Percentiles rank a stretch among this genome's conserved stretches.
phyloP scores from a whole-genome alignment of 2,329 filamentous ascomycete species.

The Scleromitrula shiraiana region DNA sequence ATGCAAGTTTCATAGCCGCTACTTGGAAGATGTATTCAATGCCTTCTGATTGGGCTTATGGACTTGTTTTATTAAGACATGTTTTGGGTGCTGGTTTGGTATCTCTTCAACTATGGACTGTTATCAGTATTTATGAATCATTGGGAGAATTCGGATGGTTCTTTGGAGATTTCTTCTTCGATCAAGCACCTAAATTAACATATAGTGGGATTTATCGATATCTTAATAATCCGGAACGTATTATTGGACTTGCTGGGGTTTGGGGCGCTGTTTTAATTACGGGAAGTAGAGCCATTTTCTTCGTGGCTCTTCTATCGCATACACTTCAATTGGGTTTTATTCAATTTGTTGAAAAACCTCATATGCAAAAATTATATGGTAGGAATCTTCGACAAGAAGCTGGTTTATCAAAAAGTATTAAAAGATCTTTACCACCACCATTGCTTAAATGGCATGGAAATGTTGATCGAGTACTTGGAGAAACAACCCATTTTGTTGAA shows the following conservation, averaged over 20 bases:
- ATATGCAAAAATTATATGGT: constrained; percentile 98
- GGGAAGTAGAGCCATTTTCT: constrained; percentile 78
- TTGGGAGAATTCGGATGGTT: constrained; percentile 99
- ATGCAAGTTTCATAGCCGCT: constrained; percentile 79
- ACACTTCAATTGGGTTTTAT: constrained; percentile 81
- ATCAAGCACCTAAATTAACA: constrained; percentile 77
- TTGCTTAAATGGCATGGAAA: constrained; percentile 78
- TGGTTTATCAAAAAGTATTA: constrained; percentile 85
- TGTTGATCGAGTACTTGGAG: constrained; percentile 79
- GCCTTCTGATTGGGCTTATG: constrained; percentile 81
- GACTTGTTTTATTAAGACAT: constrained; percentile 78
- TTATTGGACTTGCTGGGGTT: constrained; percentile 87
- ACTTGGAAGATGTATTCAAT: constrained; percentile 94
- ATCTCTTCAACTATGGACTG: constrained; percentile 85
- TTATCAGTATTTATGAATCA: constrained; percentile 86
- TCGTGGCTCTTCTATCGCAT: constrained; percentile 79
- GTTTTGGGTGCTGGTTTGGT: constrained; percentile 75
- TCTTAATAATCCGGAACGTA: constrained; percentile 92
- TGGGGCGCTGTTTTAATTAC: constrained; percentile 95
- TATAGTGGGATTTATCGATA: constrained; percentile 98
- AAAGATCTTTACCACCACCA: constrained; percentile 74
- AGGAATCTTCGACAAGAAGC: constrained; percentile 75
- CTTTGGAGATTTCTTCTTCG: constrained; percentile 97
- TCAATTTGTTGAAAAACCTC: constrained; percentile 86
- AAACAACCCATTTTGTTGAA: constrained; percentile 82